Base-by-base conservation (phyloP, 1,284 basidiomycete species). In the Heterobasidion parviporum region DNA sequence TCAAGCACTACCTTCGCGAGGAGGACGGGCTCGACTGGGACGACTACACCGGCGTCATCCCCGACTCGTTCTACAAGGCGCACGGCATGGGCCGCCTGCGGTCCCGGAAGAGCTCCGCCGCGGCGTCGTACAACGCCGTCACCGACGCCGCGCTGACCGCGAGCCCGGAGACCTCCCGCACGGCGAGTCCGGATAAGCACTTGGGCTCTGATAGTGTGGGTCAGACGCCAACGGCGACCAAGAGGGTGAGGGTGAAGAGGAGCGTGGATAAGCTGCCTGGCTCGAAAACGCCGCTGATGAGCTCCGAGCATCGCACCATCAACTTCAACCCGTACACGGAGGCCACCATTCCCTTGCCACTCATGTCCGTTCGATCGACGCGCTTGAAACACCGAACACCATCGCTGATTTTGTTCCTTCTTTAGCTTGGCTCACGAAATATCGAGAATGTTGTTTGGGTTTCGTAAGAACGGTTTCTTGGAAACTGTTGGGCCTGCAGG, bases 401-500 rank as follows among this genome's bases (percentile, higher is more conserved):
- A 59, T 36, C n/a, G 12, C 38, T 41, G 38, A 26, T 6, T 8
- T 41, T 41, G 38, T n/a, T n/a, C 6, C 38, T n/a, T 49, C 61
- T 64, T 18, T 63, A 89, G 84, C 33, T 87, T 94, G 58, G 86
- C 87, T 2, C 88, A 93, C 70, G 89, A 94, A 66, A 75, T 94
- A 49, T 78, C 80, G 20, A 72, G 82, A 50, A 67, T 76, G 9
- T 70, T 94, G 33, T 93, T 90, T 69, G 74, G 73, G 53, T 94
- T 93, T 69, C 81, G 83, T 64, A 75, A 84, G 43, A 83, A 89
- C 64, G 92, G 92, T 1, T 84, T 83, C 56, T 67, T 94, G 53
- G 92, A 94, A 66, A 87, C 87, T 15, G 81, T 94, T 59, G 92
- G 92, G 34, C 92, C 91, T 9, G 91, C 92, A 52, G 80, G 89